Percentiles rank a stretch among this genome's conserved stretches.
Evolutionary conservation across 2,329 filamentous ascomycete genomes (phyloP).

Genomic region (Kalmusia sp.): DNA sequence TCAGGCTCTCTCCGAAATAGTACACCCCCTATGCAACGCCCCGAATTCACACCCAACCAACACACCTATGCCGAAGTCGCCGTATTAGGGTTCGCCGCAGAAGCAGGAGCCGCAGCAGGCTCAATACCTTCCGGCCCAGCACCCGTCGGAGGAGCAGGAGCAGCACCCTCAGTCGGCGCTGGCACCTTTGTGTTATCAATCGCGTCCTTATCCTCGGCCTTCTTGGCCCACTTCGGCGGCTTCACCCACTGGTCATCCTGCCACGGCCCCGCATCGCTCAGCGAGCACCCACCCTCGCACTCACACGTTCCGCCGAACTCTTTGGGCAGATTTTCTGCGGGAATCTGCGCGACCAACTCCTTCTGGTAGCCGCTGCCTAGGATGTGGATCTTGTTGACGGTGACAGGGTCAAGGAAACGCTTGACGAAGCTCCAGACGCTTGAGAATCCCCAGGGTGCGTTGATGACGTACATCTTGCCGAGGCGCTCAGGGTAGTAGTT

Average conservation of each 20-base stretch:
- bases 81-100: slow-evolving; percentile 21
- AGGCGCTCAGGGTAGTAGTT: slow-evolving; percentile 99
- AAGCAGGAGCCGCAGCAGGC: slow-evolving; percentile 23
- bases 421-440: slow-evolving; percentile 86
- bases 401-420: slow-evolving; percentile 95
- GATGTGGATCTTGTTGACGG: slow-evolving; percentile 93
- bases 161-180: slow-evolving; percentile 31
- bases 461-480: slow-evolving; percentile 96
- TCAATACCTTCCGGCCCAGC: slow-evolving; percentile 22
- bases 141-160: slow-evolving; percentile 17
- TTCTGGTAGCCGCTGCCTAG: slow-evolving; percentile 81
- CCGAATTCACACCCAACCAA: not conserved
- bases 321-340: slow-evolving; percentile 87
- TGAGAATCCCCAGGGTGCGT: slow-evolving; percentile 95
- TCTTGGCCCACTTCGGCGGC: slow-evolving; percentile 60
- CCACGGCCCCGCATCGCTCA: slow-evolving; percentile 94
- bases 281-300: slow-evolving; percentile 80
- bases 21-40: not conserved
- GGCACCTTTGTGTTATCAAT: slow-evolving; percentile 43
- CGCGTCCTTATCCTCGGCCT: slow-evolving; percentile 31
- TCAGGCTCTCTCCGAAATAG: not conserved
- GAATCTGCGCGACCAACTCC: slow-evolving; percentile 84
- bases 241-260: slow-evolving; percentile 71
- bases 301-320: slow-evolving; percentile 84
- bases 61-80: slow-evolving; percentile 14